Evolutionary conservation across 495 filamentous ascomycete genomes (phyloP).

Genomic region (Aspergillus leporis): DNA sequence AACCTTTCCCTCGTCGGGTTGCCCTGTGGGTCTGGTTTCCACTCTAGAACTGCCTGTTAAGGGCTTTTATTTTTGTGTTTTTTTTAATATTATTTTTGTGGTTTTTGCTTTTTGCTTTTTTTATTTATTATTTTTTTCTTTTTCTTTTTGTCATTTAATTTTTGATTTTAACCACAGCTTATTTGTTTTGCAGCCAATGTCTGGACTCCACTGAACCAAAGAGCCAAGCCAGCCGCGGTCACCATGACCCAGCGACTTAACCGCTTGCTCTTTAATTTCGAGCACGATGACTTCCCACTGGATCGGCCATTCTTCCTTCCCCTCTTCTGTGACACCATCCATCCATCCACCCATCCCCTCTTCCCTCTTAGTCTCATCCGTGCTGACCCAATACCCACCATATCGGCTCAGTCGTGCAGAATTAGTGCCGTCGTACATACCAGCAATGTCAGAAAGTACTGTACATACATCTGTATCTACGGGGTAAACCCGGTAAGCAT

Average conservation of each 20-base stretch:
- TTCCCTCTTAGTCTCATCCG: conserved; percentile 4
- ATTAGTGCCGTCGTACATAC: conserved; percentile 2
- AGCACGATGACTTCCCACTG: conserved; percentile 11
- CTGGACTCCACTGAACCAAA: conserved; percentile 1
- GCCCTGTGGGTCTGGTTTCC: conserved; percentile 1
- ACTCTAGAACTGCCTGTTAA: conserved; percentile 10
- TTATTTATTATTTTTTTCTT: not conserved
- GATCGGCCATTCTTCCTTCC: conserved; percentile 16
- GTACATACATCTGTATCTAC: not conserved
- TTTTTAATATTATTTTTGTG: not conserved
- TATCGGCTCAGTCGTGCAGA: conserved; percentile 17
- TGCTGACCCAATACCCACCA: conserved; percentile 20
- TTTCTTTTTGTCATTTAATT: conserved; percentile 3
- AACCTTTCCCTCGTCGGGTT: not conserved
- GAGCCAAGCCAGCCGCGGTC: conserved; percentile 16
- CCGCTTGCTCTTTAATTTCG: conserved; percentile 13
- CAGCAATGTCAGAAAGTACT: not conserved
- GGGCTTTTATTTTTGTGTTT: not conserved
- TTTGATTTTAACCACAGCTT: not conserved
- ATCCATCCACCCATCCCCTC: not conserved
- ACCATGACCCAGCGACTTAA: conserved; percentile 17
- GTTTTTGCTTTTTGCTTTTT: conserved; percentile 4
- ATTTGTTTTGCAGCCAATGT: not conserved
- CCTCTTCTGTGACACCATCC: conserved; percentile 9
- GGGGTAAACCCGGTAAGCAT: not conserved